A percentile compares a stretch with the other conserved stretches of the same genome.
Evolutionary conservation across 1,139 yeast species (phyloP).

Genomic region (Geotrichum aggregatum): DNA sequence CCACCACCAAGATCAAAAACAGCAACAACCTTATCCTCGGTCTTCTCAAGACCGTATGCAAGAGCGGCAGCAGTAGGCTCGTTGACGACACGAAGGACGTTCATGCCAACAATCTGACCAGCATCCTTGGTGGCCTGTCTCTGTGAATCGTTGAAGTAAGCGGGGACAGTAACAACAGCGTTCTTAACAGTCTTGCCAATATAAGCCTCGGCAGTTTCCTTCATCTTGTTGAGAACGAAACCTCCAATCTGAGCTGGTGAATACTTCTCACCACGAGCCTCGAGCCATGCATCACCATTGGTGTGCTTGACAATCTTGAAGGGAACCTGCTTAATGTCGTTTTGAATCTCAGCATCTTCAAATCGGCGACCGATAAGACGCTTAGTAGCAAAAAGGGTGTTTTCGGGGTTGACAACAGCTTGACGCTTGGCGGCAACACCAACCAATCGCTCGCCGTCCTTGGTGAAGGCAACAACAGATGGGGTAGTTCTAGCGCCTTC

Average conservation of each 20-base stretch:
- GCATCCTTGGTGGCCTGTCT: slow-evolving; percentile 99
- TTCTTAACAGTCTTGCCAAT: slow-evolving; percentile 78
- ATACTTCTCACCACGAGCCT: slow-evolving; percentile 82
- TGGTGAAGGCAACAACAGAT: slow-evolving; percentile 96
- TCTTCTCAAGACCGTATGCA: slow-evolving; percentile 93
- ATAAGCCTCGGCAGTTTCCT: slow-evolving; percentile 93
- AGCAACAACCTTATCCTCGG: slow-evolving; percentile 68
- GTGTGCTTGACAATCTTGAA: slow-evolving; percentile 93
- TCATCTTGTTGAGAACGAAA: slow-evolving; percentile 90
- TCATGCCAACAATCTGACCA: slow-evolving; percentile 94
- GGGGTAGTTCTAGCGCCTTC: slow-evolving; percentile 99
- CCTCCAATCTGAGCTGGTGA: slow-evolving; percentile 99
- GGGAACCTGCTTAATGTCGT: slow-evolving; percentile 94
- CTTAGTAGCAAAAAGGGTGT: slow-evolving; percentile 96
- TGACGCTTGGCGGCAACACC: slow-evolving; percentile 99
- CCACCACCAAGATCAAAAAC: slow-evolving; percentile 90
- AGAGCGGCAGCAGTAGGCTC: slow-evolving; percentile 99
- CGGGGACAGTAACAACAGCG: slow-evolving; percentile 97
- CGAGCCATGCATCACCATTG: slow-evolving; percentile 99
- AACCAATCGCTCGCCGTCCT: slow-evolving; percentile 90
- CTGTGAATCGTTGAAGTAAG: slow-evolving; percentile 96
- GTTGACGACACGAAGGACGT: slow-evolving; percentile 94
- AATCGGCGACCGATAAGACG: slow-evolving; percentile 97
- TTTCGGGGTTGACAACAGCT: slow-evolving; percentile 97
- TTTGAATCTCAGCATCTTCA: slow-evolving; percentile 94